Conservation (phyloP, 2,329 filamentous ascomycete species). For the Xenoacremonium recifei region DNA sequence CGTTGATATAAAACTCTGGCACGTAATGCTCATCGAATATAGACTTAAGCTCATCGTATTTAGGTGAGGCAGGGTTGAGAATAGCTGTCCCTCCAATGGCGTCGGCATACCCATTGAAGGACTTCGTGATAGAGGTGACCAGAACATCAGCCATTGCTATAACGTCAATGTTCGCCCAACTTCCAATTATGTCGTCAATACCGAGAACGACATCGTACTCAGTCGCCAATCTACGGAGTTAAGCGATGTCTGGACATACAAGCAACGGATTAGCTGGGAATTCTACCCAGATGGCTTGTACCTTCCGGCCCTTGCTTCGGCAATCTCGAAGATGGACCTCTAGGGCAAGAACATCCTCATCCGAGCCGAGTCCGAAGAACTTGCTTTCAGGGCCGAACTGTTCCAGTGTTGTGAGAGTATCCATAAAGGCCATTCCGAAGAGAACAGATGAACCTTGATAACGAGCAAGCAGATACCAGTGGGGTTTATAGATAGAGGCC, state of each 20-base stretch:
- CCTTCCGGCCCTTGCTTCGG: conserved; percentile 30
- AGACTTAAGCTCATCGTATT: conserved; percentile 32
- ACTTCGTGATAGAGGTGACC: conserved; percentile 48
- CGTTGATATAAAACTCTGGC: conserved; percentile 40
- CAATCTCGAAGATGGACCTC: conserved; percentile 36
- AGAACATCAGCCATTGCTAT: conserved; percentile 42
- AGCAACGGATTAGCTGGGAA: conserved; percentile 23
- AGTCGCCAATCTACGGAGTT: conserved; percentile 22
- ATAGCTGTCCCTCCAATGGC: conserved; percentile 44
- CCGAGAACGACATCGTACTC: conserved; percentile 36
- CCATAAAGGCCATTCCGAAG: conserved; percentile 45
- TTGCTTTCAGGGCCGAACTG: conserved; percentile 36
- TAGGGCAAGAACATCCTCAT: conserved; percentile 36
- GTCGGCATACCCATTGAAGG: conserved; percentile 50
- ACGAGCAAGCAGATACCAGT: conserved; percentile 31
- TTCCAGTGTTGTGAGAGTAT: conserved; percentile 40
- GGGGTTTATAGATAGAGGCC: conserved; percentile 42
- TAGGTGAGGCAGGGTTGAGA: conserved; percentile 37
- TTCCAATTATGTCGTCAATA: conserved; percentile 40
- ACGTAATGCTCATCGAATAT: conserved; percentile 10
- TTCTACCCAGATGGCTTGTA: conserved; percentile 45
- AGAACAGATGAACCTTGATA: conserved; percentile 29
- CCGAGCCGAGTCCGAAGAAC: conserved; percentile 40
- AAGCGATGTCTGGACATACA: conserved; percentile 14
- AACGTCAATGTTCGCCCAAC: conserved; percentile 43